A percentile compares a stretch with the other conserved stretches of the same genome.
Conservation (phyloP, 2,329 filamentous ascomycete genomes). For the Nothophoma quercina region DNA sequence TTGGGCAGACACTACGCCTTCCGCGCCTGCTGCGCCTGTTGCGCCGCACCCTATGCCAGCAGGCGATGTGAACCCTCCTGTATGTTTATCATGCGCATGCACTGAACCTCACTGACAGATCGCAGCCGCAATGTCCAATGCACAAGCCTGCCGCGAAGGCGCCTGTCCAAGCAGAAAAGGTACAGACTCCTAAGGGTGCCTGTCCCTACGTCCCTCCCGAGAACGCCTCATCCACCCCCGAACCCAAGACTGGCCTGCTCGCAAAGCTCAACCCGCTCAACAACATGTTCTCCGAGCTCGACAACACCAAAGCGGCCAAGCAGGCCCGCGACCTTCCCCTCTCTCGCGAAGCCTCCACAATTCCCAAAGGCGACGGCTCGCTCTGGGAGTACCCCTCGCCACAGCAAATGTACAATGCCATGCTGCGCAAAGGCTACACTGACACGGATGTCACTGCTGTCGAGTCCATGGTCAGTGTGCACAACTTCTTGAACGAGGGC, state of each 20-base stretch:
- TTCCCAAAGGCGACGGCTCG: conserved; percentile 79
- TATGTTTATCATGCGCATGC: conserved; percentile 47
- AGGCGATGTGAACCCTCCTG: conserved; percentile 62
- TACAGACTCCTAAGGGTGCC: conserved; percentile 53
- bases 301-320: conserved; percentile 76
- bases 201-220: conserved; percentile 58
- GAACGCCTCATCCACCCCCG: conserved; percentile 27
- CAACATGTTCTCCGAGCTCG: conserved; percentile 91
- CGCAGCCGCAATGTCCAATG: conserved; percentile 74
- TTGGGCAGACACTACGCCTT: conserved; percentile 65
- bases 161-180: conserved; percentile 14
- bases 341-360: conserved; percentile 83
- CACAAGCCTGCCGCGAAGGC: conserved; percentile 58
- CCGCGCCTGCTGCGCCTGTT: conserved; percentile 47
- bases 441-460: conserved; percentile 94
- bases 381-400: conserved; percentile 99
- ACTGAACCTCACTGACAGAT: conserved; percentile 27
- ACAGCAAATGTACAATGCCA: conserved; percentile 99
- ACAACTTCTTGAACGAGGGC: conserved; percentile 98
- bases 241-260: conserved; percentile 59
- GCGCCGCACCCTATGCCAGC: conserved; percentile 59
- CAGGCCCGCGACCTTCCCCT: conserved; percentile 80
- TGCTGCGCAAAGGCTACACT: conserved; percentile 93
- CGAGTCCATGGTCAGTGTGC: conserved; percentile 95
- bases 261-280: conserved; percentile 83